Evolutionary conservation across 768 basidiomycete species (phyloP), one percentile per base, ranked within the genome.

Genomic region (Boletus subparvulus): DNA sequence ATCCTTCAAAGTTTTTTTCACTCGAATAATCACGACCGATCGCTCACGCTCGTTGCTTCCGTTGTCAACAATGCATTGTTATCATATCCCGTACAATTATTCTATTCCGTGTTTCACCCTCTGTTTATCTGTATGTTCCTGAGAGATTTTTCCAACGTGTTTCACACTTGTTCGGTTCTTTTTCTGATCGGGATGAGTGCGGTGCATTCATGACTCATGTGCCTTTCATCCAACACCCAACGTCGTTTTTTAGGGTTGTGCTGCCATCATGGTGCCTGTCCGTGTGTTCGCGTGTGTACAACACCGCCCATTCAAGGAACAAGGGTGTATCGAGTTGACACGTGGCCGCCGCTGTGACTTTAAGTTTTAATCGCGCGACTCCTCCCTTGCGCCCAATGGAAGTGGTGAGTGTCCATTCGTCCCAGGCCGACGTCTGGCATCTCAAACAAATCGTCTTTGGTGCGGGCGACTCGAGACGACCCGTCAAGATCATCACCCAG

Each of bases 401-500:
- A 1, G 41, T 46, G 0, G 39, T 47, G 14, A 67, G 58, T 47
- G 44, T 71, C 9, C 64, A 62, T 30, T 58, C 69, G 6, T 69
- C 74, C 14, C 62, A 61, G 16, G 73, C 66, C 2, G 87, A 91
- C 43, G 83, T 90, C 17, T 93, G 90, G 90, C 82, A 86, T 68
- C 83, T 92, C 69, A 92, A 92, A 69, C 69, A 78, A 28, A 82
- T 91, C 46, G 54, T 64, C 4, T 93, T 87, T 63, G 75, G 73
- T 30, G 64, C 70, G 3, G 60, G 70, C 16, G 60, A 66, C 26
- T 17, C 56, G 37, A 59, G 61, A 61, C 69, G 73, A 42, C 68
- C 64, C 3, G 65, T 80, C 61, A 85, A 85, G 66, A 85, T 92
- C 55, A 85, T 92, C 50, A 91, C 88, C 0, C 90, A 92, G 72